Conservation (phyloP, 768 basidiomycete genomes). For the Xerocomus potaroensis region DNA sequence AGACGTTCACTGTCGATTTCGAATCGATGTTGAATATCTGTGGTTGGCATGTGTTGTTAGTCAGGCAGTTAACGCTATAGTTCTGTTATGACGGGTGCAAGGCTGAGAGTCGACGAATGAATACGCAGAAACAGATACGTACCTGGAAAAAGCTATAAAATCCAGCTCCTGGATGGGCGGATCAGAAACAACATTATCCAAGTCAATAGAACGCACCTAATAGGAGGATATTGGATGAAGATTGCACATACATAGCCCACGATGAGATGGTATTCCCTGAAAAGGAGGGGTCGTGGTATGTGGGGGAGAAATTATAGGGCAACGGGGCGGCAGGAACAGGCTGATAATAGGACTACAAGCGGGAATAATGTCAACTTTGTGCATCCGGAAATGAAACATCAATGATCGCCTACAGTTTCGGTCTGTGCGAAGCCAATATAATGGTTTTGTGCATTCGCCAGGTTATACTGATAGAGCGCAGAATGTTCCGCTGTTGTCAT, state of each 20-base stretch:
- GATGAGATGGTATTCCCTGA: not conserved
- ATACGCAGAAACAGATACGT: not conserved
- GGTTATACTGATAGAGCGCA: slow-evolving; percentile 44
- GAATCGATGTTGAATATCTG: slow-evolving; percentile 38
- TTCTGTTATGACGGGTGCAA: slow-evolving; percentile 31
- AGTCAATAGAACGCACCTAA: slow-evolving; percentile 42
- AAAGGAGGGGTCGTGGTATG: slow-evolving; percentile 38
- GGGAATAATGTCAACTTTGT: not conserved
- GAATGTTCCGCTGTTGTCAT: slow-evolving; percentile 40
- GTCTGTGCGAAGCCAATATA: slow-evolving; percentile 51
- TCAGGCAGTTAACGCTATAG: slow-evolving; percentile 49
- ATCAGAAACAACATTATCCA: too few relatives aligned
- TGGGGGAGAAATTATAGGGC: slow-evolving; percentile 34
- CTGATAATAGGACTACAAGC: slow-evolving; percentile 44
- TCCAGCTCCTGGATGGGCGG: slow-evolving; percentile 32
- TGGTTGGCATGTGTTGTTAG: slow-evolving; percentile 46
- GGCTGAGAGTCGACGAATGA: not conserved
- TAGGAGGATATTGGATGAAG: slow-evolving; percentile 38
- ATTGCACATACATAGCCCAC: slow-evolving; percentile 19
- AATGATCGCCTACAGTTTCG: slow-evolving; percentile 36
- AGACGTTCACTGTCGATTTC: slow-evolving; percentile 30
- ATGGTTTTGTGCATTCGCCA: slow-evolving; percentile 41
- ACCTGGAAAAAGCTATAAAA: slow-evolving; percentile 46
- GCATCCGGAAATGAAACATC: not conserved
- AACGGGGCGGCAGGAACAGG: slow-evolving; percentile 39